phyloP scores from a whole-genome alignment of 768 basidiomycete genomes.

The Boletus pseudopeckii region DNA sequence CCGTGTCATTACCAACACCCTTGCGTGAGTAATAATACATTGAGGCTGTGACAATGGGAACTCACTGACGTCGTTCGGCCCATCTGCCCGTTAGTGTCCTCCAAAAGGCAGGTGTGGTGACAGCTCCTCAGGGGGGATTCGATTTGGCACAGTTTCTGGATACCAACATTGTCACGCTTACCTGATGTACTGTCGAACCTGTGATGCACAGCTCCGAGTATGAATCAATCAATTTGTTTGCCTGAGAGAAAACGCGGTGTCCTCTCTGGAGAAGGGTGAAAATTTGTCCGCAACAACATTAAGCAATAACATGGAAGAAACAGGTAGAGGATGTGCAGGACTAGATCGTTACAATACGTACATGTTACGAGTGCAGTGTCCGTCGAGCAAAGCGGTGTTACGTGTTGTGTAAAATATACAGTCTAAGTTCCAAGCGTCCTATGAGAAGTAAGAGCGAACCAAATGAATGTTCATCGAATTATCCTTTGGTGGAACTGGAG shows the following conservation, averaged over 20 bases:
- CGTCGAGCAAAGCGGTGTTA: neutral
- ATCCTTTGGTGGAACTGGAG: constrained; percentile 19
- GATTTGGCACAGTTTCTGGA: constrained; percentile 56
- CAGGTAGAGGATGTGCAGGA: neutral
- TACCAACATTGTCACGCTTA: constrained; percentile 48
- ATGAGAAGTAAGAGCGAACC: constrained; percentile 22
- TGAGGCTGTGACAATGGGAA: neutral
- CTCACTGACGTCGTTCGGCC: neutral
- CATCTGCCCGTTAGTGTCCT: constrained; percentile 51
- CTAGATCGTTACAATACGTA: constrained; percentile 14
- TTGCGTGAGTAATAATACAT: constrained; percentile 46
- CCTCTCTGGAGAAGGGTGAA: constrained; percentile 2
- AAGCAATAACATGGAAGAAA: constrained; percentile 12
- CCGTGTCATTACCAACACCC: constrained; percentile 65
- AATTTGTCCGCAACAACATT: constrained; percentile 11
- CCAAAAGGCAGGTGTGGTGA: constrained; percentile 71
- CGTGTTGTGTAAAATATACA: constrained; percentile 6
- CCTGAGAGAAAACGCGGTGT: neutral
- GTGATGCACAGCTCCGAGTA: neutral
- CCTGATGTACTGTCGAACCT: constrained; percentile 25
- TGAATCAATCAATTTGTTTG: neutral
- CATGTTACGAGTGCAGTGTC: constrained; percentile 14
- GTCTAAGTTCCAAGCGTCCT: constrained; percentile 21
- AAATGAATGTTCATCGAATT: constrained; percentile 18
- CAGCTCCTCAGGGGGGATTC: constrained; percentile 50